A percentile compares a stretch with the other conserved stretches of the same genome.
phyloP scores from a whole-genome alignment of 805 yeast genomes.

The Lipomyces anomalus region DNA sequence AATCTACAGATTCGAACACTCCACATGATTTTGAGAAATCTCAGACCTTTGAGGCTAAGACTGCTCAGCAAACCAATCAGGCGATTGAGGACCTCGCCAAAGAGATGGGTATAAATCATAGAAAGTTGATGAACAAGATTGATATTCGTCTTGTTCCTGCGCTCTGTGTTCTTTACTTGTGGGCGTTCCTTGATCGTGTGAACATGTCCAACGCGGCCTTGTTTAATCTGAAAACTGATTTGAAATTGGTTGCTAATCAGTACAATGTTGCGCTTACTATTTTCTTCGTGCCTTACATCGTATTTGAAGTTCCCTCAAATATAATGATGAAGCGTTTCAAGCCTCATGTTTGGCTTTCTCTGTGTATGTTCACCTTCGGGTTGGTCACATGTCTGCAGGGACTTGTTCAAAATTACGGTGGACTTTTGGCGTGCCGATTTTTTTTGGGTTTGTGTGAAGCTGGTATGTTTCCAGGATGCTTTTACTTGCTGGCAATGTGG shows the following conservation, averaged over 20 bases:
- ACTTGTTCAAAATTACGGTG: slow-evolving; percentile 52
- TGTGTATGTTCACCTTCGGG: slow-evolving; percentile 59
- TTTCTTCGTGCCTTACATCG: slow-evolving; percentile 64
- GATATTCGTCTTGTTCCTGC: slow-evolving; percentile 70
- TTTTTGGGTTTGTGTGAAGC: slow-evolving; percentile 64
- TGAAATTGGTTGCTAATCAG: slow-evolving; percentile 52
- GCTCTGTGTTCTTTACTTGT: slow-evolving; percentile 66
- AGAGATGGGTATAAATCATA: slow-evolving; percentile 48
- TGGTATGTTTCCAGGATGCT: slow-evolving; percentile 70
- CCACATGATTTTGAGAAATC: not conserved
- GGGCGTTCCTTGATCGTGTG: slow-evolving; percentile 70
- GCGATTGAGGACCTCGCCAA: slow-evolving; percentile 35
- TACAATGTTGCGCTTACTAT: slow-evolving; percentile 61
- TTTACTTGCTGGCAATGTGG: slow-evolving; percentile 62
- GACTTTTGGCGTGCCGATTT: slow-evolving; percentile 56
- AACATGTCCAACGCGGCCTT: slow-evolving; percentile 76
- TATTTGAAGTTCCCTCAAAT: slow-evolving; percentile 55
- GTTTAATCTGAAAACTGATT: slow-evolving; percentile 57
- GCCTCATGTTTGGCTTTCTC: slow-evolving; percentile 61
- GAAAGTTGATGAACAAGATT: slow-evolving; percentile 53
- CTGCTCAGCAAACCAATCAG: not conserved
- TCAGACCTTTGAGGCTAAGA: not conserved
- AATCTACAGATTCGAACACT: not conserved
- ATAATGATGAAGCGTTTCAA: slow-evolving; percentile 50
- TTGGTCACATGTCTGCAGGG: slow-evolving; percentile 62